phyloP scores from a whole-genome alignment of 768 basidiomycete genomes.

The Hericium coralloides region DNA sequence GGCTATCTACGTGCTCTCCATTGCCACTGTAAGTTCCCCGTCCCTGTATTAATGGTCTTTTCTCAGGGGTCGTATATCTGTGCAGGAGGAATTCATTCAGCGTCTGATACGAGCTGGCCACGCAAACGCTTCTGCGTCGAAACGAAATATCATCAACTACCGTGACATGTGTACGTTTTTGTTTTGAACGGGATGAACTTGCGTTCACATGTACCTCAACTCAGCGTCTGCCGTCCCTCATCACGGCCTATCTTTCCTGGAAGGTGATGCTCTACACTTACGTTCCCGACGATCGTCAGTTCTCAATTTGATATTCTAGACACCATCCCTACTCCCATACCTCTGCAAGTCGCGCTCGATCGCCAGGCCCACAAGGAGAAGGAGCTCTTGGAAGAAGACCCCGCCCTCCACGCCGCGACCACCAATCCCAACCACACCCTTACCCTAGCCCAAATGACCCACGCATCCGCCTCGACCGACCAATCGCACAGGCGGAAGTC shows the following conservation, averaged over 20 bases:
- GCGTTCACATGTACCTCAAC: too few species aligned
- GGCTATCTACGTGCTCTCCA: conserved; percentile 11
- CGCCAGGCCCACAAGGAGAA: conserved; percentile 10
- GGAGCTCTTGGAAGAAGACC: conserved; percentile 13
- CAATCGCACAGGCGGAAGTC: background rate
- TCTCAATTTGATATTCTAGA: conserved; percentile 1
- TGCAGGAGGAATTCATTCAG: conserved; percentile 15
- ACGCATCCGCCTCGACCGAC: background rate
- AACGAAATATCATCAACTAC: conserved; percentile 9
- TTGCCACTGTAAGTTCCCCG: conserved; percentile 11
- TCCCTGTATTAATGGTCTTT: background rate
- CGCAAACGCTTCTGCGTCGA: conserved; percentile 3
- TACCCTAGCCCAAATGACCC: background rate
- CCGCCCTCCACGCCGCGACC: conserved; percentile 4
- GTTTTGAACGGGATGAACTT: too few species aligned
- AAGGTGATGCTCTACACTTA: background rate
- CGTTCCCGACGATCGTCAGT: background rate
- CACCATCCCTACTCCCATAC: conserved; percentile 9
- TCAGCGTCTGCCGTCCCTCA: background rate
- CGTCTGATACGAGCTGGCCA: conserved; percentile 11
- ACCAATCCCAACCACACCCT: conserved; percentile 2
- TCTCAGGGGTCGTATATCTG: conserved; percentile 6
- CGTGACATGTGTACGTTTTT: conserved; percentile 13
- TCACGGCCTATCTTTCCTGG: too few species aligned
- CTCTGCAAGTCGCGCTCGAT: conserved; percentile 9